A percentile compares a stretch with the other conserved stretches of the same genome.
phyloP scores from a whole-genome alignment of 257 asterid species.

The Salvia miltiorrhiza region DNA sequence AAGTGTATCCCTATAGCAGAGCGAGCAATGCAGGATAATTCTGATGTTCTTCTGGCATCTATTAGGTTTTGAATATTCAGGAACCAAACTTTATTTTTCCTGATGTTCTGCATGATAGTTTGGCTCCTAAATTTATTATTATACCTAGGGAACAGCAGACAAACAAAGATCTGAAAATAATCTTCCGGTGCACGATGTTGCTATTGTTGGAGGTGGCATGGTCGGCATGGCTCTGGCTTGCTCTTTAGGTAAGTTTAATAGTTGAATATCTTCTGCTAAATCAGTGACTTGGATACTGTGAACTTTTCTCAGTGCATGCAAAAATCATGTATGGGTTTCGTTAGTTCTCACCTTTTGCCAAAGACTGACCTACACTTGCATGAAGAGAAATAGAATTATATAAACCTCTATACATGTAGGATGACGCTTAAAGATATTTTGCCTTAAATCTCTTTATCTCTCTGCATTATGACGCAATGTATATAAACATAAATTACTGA shows the following conservation, averaged over 20 bases:
- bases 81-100: neutral
- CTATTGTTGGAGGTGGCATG: slow-evolving; percentile 99
- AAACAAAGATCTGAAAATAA: slow-evolving; percentile 27
- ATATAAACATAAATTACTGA: neutral
- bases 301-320: neutral
- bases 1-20: slow-evolving; percentile 4
- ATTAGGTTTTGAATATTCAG: neutral
- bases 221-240: slow-evolving; percentile 98
- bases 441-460: too few species aligned
- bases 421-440: neutral
- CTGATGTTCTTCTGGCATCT: slow-evolving; percentile 6
- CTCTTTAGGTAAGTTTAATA: slow-evolving; percentile 65
- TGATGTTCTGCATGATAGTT: neutral
- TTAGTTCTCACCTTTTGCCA: slow-evolving; percentile 2
- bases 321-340: neutral
- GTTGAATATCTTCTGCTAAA: neutral
- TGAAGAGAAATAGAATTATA: neutral
- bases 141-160: slow-evolving; percentile 38
- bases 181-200: slow-evolving; percentile 71
- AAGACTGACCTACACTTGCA: neutral
- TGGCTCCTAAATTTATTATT: slow-evolving; percentile 3
- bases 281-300: slow-evolving; percentile 10
- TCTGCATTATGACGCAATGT: neutral
- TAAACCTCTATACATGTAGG: neutral
- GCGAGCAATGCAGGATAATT: neutral